A percentile compares a stretch with the other conserved stretches of the same genome.
These are phyloP conservation scores for Colletotrichum liriopes DNA, from an alignment of 2,329 filamentous ascomycete genomes.

Conservation along the genomic window DNA sequence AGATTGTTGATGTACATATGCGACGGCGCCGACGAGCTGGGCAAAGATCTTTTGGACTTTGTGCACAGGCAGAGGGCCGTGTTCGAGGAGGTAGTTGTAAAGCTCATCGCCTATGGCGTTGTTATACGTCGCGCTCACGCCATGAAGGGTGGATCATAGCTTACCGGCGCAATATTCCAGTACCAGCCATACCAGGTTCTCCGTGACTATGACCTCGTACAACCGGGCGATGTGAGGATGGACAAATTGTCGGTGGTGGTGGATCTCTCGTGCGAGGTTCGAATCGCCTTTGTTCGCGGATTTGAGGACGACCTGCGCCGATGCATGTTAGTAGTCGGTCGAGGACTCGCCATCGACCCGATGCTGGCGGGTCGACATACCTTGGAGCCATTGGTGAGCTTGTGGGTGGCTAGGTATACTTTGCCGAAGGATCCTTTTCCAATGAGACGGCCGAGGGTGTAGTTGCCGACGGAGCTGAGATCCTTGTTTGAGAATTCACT, in stretches of 20 bases:
- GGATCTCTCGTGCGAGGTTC: conserved; percentile 96
- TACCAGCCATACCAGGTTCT: conserved; percentile 94
- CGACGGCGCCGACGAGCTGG: conserved; percentile 93
- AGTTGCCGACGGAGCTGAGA: conserved; percentile 93
- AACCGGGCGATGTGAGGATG: conserved; percentile 97
- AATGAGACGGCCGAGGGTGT: conserved; percentile 90
- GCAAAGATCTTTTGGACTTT: conserved; percentile 98
- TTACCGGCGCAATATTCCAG: conserved; percentile 95
- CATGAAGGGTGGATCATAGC: conserved; percentile 44
- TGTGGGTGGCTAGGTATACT: conserved; percentile 95
- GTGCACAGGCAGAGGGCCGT: conserved; percentile 85
- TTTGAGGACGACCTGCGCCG: conserved; percentile 90
- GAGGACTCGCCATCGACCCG: not conserved
- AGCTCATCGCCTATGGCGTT: conserved; percentile 84
- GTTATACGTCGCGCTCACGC: conserved; percentile 48
- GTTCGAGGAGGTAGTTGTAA: conserved; percentile 92
- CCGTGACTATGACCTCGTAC: conserved; percentile 98
- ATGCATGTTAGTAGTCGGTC: conserved; percentile 19
- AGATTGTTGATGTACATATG: conserved; percentile 94
- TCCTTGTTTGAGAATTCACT: conserved; percentile 97
- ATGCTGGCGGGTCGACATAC: conserved; percentile 61
- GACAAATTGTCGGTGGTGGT: conserved; percentile 97
- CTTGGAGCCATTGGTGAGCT: conserved; percentile 98
- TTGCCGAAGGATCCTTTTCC: conserved; percentile 99
- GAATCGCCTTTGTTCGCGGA: conserved; percentile 96